Evolutionary conservation across 768 basidiomycete genomes (phyloP).

Genomic region (Lactarius sp.): DNA sequence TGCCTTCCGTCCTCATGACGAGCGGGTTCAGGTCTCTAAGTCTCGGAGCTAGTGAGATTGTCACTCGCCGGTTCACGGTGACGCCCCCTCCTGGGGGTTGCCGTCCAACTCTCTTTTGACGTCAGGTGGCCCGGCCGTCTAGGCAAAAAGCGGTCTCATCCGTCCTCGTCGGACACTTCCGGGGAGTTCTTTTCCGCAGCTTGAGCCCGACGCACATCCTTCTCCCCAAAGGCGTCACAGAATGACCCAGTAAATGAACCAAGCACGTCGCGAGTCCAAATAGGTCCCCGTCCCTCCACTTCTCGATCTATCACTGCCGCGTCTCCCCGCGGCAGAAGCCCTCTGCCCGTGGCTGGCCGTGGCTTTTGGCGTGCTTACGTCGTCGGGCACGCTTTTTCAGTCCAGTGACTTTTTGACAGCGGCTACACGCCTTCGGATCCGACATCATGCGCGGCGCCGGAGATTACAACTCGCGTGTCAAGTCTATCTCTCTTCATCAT

Average conservation of each 20-base stretch:
- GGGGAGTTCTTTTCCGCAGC: neutral
- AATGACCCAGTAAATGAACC: conserved; percentile 3
- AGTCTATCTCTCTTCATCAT: conserved; percentile 7
- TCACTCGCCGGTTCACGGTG: neutral
- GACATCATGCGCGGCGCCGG: conserved; percentile 11
- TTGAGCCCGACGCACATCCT: conserved; percentile 1
- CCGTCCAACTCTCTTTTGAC: conserved; percentile 10
- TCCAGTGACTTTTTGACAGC: conserved; percentile 12
- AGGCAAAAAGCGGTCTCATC: neutral
- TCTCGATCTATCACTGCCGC: neutral
- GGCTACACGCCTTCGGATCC: conserved; percentile 11
- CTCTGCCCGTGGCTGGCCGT: neutral
- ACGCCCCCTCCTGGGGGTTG: neutral
- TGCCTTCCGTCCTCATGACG: neutral
- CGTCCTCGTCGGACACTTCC: conserved; percentile 15
- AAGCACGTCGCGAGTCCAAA: conserved; percentile 4
- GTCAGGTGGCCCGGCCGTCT: conserved; percentile 2
- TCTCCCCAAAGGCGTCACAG: neutral
- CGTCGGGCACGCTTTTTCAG: conserved; percentile 4
- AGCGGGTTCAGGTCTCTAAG: neutral
- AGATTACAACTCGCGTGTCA: conserved; percentile 15
- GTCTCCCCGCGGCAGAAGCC: conserved; percentile 13
- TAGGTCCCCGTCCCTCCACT: neutral
- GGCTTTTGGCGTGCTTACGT: conserved; percentile 19
- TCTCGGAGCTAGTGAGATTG: neutral